Base-by-base conservation (phyloP, 2,329 filamentous ascomycete species). In the Drechslerella coelobrocha region DNA sequence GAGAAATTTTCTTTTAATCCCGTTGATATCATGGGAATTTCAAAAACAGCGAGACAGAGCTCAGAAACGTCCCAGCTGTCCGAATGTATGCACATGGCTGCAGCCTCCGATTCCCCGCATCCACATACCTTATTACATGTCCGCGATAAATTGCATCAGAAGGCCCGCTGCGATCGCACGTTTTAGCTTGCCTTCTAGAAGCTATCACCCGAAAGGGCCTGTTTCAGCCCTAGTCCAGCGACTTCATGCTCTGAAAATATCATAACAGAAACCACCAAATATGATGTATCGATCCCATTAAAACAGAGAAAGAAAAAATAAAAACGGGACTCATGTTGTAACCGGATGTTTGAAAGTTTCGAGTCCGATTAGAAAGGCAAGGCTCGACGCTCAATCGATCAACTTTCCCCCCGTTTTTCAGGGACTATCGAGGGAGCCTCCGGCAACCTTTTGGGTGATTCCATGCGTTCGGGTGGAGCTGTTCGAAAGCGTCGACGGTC, bases 171-270 rank as follows among this genome's bases (percentile, higher is more conserved):
- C 50, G 23, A 29, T 47, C 37, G 52, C 19, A 5, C 41, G n/a
- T 21, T 19, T 23, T 23, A 21, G 53, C 50, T 50, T 61, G 61
- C 52, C 65, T 69, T 69, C 65, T 62, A 69, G 65, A 69, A 69
- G 57, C 56, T 57, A 51, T 68, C 47, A 21, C 4, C 41, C 19
- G 19, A 6, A 2, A 57, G 51, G 56, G 27, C 51, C 57, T 62
- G 65, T 69, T 69, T 69, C 65, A 69, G 65, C 65, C 65, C 48
- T 69, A 62, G 65, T 57, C 60, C 29, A 39, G 23, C 34, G 17
- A 34, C 29, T 12, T 41, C 37, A 41, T 41, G 37, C n/a, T 17
- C 41, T n/a, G 34, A 39, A 39, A 39, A 39, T 39, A 39, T 39
- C 34, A 7, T 39, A 10, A n/a, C 17, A 39, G 12, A 39, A 34